Evolutionary conservation across 768 basidiomycete species (phyloP).

Genomic region (Leccinum variicolor): DNA sequence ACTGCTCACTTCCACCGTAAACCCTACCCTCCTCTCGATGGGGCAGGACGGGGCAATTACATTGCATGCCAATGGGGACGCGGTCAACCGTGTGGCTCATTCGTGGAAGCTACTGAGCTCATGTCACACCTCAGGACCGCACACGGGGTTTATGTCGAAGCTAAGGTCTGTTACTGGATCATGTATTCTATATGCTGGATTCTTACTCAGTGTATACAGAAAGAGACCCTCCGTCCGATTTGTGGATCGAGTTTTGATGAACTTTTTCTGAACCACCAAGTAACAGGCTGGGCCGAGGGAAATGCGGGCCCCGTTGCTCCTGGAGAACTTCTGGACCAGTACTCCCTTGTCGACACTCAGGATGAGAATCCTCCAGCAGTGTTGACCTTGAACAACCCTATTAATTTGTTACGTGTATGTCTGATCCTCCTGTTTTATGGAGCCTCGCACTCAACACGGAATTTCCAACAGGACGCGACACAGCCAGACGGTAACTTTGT

Average conservation of each 20-base stretch:
- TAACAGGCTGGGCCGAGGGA: not conserved
- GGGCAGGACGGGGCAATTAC: not conserved
- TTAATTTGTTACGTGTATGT: conserved; percentile 1
- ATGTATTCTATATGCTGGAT: not conserved
- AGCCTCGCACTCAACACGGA: not conserved
- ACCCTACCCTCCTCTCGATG: not conserved
- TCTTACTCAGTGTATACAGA: not conserved
- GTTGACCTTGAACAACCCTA: not conserved
- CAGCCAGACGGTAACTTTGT: not conserved
- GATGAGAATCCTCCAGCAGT: not conserved
- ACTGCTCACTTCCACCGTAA: not conserved
- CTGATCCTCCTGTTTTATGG: not conserved
- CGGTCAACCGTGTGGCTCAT: not conserved
- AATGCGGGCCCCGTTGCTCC: no score
- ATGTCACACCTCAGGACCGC: not conserved
- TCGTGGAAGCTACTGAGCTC: not conserved
- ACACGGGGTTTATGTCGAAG: not conserved
- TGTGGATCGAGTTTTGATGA: no score
- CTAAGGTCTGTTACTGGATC: not conserved
- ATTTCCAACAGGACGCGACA: not conserved
- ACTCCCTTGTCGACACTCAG: not conserved
- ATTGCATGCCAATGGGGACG: not conserved
- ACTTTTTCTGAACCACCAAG: not conserved
- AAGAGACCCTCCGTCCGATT: not conserved
- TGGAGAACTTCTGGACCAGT: not conserved